Percentiles rank a stretch among this genome's conserved stretches.
These are phyloP conservation scores for Plenodomus biglobosus DNA, from an alignment of 2,329 filamentous ascomycete species.

Conservation along the genomic window DNA sequence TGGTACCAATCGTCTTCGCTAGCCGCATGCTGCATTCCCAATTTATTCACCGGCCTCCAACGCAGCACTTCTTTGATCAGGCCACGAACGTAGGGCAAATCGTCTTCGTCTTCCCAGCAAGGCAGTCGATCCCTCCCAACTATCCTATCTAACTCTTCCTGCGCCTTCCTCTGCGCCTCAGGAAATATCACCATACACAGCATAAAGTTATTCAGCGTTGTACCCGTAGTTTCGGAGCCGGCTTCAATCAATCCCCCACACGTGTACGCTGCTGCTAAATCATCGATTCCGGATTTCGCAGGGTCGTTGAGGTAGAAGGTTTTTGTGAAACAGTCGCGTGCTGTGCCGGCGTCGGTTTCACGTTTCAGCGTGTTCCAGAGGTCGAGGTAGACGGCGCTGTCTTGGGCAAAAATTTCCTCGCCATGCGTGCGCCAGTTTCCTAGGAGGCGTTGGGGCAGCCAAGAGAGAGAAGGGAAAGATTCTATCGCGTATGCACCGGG, in stretches of 20 bases:
- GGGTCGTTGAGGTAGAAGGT: slow-evolving; percentile 40
- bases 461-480: slow-evolving; percentile 34
- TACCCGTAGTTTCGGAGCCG: slow-evolving; percentile 37
- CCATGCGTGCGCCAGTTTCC: slow-evolving; percentile 35
- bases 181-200: slow-evolving; percentile 35
- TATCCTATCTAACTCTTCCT: slow-evolving; percentile 34
- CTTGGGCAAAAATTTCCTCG: slow-evolving; percentile 31
- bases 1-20: slow-evolving; percentile 40
- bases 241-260: slow-evolving; percentile 40
- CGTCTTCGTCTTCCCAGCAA: slow-evolving; percentile 32
- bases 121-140: slow-evolving; percentile 36
- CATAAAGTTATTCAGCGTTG: slow-evolving; percentile 37
- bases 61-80: slow-evolving; percentile 36
- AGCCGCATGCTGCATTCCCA: slow-evolving; percentile 40
- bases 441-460: slow-evolving; percentile 33
- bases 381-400: slow-evolving; percentile 37
- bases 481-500: slow-evolving; percentile 32
- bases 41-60: slow-evolving; percentile 37
- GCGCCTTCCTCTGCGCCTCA: slow-evolving; percentile 25
- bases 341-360: slow-evolving; percentile 33
- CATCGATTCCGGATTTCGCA: slow-evolving; percentile 37
- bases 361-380: slow-evolving; percentile 37
- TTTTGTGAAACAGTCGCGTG: slow-evolving; percentile 39
- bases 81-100: slow-evolving; percentile 41
- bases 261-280: slow-evolving; percentile 38